These are phyloP conservation scores for Antrodiella citrinella DNA, from an alignment of 768 basidiomycete species.

Conservation along the genomic window DNA sequence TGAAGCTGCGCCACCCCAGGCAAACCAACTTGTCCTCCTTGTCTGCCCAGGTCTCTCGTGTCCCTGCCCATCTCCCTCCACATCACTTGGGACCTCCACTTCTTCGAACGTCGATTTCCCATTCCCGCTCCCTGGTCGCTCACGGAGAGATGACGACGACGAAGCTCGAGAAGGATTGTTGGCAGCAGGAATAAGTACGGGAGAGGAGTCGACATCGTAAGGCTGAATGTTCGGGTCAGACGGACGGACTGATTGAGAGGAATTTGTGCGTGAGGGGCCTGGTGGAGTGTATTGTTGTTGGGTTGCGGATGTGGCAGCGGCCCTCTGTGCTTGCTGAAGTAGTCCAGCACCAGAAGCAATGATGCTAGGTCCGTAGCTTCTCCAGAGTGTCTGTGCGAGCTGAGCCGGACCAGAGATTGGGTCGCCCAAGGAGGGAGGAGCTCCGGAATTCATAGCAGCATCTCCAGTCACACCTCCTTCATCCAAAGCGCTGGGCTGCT, in stretches of 20 bases:
- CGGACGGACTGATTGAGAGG: slow-evolving; percentile 30
- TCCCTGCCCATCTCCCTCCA: slow-evolving; percentile 41
- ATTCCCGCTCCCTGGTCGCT: slow-evolving; percentile 36
- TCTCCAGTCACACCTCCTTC: slow-evolving; percentile 16
- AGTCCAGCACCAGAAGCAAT: slow-evolving; percentile 61
- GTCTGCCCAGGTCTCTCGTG: slow-evolving; percentile 17
- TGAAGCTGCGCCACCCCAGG: slow-evolving; percentile 25
- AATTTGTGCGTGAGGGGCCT: slow-evolving; percentile 14
- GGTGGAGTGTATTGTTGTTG: slow-evolving; percentile 14
- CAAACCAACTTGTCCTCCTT: slow-evolving; percentile 44
- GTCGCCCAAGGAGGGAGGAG: slow-evolving; percentile 40
- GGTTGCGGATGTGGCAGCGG: slow-evolving; percentile 26
- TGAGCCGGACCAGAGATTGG: slow-evolving; percentile 59
- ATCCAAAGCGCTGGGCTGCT: slow-evolving; percentile 12
- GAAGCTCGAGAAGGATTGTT: slow-evolving; percentile 9
- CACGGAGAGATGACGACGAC: slow-evolving; percentile 33
- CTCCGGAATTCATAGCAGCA: slow-evolving; percentile 19
- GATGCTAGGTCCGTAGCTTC: slow-evolving; percentile 68
- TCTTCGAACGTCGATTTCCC: slow-evolving; percentile 45
- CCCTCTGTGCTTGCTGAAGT: slow-evolving; percentile 42
- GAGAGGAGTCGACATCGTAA: slow-evolving; percentile 19
- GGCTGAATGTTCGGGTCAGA: slow-evolving; percentile 10
- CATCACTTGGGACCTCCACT: slow-evolving; percentile 62
- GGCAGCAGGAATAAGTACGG: slow-evolving; percentile 26
- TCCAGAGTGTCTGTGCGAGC: slow-evolving; percentile 62